Evolutionary conservation across 2,329 filamentous ascomycete genomes (phyloP), one percentile per base, ranked within the genome.

Genomic region (Claviceps spartinae): DNA sequence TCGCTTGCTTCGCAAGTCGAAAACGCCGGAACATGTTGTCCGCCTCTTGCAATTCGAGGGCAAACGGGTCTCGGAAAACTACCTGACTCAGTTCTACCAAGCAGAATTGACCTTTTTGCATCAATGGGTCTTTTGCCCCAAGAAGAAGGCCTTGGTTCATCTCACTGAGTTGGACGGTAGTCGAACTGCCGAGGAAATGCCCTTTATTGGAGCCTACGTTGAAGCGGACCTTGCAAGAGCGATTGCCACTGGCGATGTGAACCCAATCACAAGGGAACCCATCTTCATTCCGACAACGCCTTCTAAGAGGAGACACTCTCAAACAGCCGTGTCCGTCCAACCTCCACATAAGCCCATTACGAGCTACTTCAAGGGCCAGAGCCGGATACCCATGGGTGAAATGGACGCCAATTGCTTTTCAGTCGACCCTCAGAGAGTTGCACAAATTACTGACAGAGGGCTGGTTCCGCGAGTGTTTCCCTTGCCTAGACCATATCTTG

Each of bases 81-180:
- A 97, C 63, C 71, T 93, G 30, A 81, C 86, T 7, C 75, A 79
- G 20, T 98, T 97, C 64, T 78, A 81, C 55, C 83, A 91, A 63
- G 93, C 93, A 0, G 93, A 98, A 66, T 73, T 87, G 59, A 97
- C 93, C 0, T 98, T 98, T 62, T 70, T 96, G 18, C 86, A 97
- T 62, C 93, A 96, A 69, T 86, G 93, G 69, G 91, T 97, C 3
- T 98, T 87, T 65, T 97, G 91, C 64, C 89, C 91, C 0, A 71
- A 75, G 40, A 75, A 77, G 43, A 75, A 83, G 53, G 72, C 81
- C 55, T 68, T 97, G 45, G 86, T 95, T 42, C 82, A 88, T 54
- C 74, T 95, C 54, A 93, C 82, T 1, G 73, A 81, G 14, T 76
- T 84, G 0, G 78, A 81, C 0, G 70, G 76, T 5, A 79, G 79